Conservation (phyloP, 257 asterid genomes). For the Solanum piurae region DNA sequence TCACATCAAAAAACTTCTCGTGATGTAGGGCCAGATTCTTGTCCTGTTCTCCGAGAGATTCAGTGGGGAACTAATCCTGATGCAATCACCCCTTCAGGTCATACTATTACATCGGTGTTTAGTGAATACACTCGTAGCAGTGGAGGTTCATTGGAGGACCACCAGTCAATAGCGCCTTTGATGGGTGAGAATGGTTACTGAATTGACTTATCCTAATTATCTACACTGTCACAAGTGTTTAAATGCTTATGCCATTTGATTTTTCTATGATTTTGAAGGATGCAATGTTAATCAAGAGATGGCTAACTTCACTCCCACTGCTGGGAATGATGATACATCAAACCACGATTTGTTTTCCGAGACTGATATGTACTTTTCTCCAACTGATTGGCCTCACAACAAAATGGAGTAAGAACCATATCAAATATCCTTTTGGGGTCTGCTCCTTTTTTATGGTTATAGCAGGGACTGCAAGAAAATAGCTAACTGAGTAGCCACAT, state of each 20-base stretch:
- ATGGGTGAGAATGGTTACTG: constrained; percentile 25
- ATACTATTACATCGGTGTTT: constrained; percentile 41
- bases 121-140: constrained; percentile 38
- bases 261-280: constrained; percentile 28
- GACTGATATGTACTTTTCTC: constrained; percentile 26
- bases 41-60: constrained; percentile 23
- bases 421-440: neutral
- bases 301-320: constrained; percentile 14
- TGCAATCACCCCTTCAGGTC: constrained; percentile 35
- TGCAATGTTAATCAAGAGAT: constrained; percentile 25
- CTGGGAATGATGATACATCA: constrained; percentile 11
- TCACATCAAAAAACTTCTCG: constrained; percentile 12
- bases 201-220: neutral
- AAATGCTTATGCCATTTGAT: neutral
- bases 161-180: constrained; percentile 19
- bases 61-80: constrained; percentile 43
- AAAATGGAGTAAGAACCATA: neutral
- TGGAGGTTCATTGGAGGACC: constrained; percentile 42
- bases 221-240: neutral
- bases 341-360: constrained; percentile 13
- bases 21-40: constrained; percentile 22
- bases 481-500: neutral
- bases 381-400: constrained; percentile 5
- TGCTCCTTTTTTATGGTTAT: neutral
- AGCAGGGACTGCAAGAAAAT: neutral